A percentile compares a stretch with the other conserved stretches of the same genome.
Evolutionary conservation across 305 asterid species (phyloP).

Genomic region (Fraxinus angustifolia): DNA sequence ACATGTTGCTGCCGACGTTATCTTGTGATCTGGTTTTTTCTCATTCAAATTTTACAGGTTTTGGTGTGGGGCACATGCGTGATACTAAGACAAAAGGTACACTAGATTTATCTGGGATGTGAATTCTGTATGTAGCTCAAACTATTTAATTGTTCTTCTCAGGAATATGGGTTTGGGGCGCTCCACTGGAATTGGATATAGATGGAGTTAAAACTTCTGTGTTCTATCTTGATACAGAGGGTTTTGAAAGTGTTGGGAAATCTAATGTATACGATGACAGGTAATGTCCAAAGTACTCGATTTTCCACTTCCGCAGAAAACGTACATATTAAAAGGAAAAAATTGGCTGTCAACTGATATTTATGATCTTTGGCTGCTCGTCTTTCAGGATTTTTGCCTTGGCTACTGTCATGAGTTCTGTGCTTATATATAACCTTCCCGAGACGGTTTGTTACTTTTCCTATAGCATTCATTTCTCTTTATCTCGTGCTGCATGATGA

Average conservation of each 20-base stretch:
- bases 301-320: not conserved
- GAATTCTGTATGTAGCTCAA: conserved; percentile 13
- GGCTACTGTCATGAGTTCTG: conserved; percentile 97
- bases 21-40: conserved; percentile 18
- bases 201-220: conserved; percentile 86
- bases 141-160: conserved; percentile 18
- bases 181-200: conserved; percentile 68
- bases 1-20: not conserved
- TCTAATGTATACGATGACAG: conserved; percentile 97
- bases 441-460: conserved; percentile 75
- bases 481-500: not conserved
- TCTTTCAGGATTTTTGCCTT: conserved; percentile 82
- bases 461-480: conserved; percentile 18
- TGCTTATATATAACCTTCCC: conserved; percentile 88
- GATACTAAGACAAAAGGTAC: conserved; percentile 97
- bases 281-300: conserved; percentile 34
- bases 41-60: conserved; percentile 52
- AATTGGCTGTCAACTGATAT: conserved; percentile 9
- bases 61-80: conserved; percentile 99
- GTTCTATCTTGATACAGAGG: conserved; percentile 94
- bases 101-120: not conserved
- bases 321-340: not conserved
- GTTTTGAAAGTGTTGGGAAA: conserved; percentile 98
- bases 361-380: conserved; percentile 13
- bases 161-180: conserved; percentile 99